A percentile compares a stretch with the other conserved stretches of the same genome.
Conservation (phyloP, 2,329 filamentous ascomycete species). For the Onygenales sp. region DNA sequence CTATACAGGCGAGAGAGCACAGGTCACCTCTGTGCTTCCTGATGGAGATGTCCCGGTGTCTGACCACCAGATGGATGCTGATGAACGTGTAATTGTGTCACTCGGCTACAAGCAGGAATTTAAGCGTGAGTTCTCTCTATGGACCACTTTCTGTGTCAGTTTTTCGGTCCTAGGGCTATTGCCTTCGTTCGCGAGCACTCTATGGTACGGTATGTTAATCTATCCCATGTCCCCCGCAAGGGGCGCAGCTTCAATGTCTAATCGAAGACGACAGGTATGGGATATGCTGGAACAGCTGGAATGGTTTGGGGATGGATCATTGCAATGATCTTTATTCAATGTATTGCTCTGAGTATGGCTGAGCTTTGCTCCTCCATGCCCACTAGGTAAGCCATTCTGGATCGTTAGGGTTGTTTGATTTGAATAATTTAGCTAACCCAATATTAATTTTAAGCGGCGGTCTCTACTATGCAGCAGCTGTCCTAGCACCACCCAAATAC, state of each 20-base stretch:
- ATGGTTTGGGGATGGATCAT: conserved; percentile 72
- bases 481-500: conserved; percentile 56
- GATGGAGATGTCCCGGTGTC: conserved; percentile 29
- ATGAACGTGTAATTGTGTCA: conserved; percentile 34
- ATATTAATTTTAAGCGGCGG: conserved; percentile 41
- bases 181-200: conserved; percentile 61
- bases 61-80: conserved; percentile 27
- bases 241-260: conserved; percentile 18
- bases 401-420: not conserved
- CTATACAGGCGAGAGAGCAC: not conserved
- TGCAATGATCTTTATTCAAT: conserved; percentile 62
- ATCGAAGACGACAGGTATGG: conserved; percentile 28
- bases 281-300: conserved; percentile 48
- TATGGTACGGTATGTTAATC: conserved; percentile 55
- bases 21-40: conserved; percentile 26
- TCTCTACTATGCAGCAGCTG: conserved; percentile 64
- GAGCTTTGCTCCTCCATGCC: conserved; percentile 67
- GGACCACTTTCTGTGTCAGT: conserved; percentile 65
- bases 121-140: conserved; percentile 62
- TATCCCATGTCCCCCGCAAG: conserved; percentile 33
- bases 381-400: conserved; percentile 39
- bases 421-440: not conserved
- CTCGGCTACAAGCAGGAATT: conserved; percentile 51
- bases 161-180: conserved; percentile 64
- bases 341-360: conserved; percentile 59